Evolutionary conservation across 345 rosid genomes (phyloP).

Genomic region (Kernera saxatilis): DNA sequence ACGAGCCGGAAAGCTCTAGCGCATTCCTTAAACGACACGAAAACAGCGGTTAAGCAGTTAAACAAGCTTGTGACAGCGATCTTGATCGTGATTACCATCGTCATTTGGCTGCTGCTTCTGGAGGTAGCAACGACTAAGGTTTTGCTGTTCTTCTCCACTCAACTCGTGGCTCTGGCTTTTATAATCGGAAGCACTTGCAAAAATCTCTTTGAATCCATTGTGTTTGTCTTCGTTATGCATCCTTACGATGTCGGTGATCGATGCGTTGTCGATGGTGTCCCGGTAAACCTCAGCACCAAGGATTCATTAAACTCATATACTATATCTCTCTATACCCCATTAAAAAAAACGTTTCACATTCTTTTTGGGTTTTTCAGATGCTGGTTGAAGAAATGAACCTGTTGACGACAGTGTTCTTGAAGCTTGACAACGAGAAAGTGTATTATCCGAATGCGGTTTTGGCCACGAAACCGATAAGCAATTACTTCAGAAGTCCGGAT

Average conservation of each 20-base stretch:
- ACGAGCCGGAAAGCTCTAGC: slow-evolving; percentile 59
- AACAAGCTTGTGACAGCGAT: slow-evolving; percentile 62
- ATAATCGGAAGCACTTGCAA: slow-evolving; percentile 81
- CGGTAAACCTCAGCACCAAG: slow-evolving; percentile 32
- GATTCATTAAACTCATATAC: neutral
- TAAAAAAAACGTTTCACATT: neutral
- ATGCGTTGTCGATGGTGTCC: slow-evolving; percentile 75
- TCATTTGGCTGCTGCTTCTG: slow-evolving; percentile 72
- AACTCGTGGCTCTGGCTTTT: slow-evolving; percentile 67
- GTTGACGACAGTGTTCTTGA: slow-evolving; percentile 63
- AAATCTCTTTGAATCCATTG: slow-evolving; percentile 73
- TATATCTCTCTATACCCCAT: neutral
- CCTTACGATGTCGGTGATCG: slow-evolving; percentile 82
- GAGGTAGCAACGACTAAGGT: slow-evolving; percentile 81
- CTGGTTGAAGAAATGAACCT: slow-evolving; percentile 85
- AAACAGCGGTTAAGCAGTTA: slow-evolving; percentile 88
- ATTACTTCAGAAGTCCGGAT: slow-evolving; percentile 72
- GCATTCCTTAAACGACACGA: slow-evolving; percentile 77
- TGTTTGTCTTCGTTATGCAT: slow-evolving; percentile 77
- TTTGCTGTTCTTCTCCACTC: slow-evolving; percentile 62
- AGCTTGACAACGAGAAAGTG: slow-evolving; percentile 67
- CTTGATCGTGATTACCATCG: slow-evolving; percentile 38
- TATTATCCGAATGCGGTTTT: slow-evolving; percentile 59
- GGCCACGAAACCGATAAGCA: slow-evolving; percentile 58
- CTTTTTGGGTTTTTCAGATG: slow-evolving; percentile 43